Conservation (phyloP, 2,329 filamentous ascomycete genomes). For the Colletotrichum sp. region DNA sequence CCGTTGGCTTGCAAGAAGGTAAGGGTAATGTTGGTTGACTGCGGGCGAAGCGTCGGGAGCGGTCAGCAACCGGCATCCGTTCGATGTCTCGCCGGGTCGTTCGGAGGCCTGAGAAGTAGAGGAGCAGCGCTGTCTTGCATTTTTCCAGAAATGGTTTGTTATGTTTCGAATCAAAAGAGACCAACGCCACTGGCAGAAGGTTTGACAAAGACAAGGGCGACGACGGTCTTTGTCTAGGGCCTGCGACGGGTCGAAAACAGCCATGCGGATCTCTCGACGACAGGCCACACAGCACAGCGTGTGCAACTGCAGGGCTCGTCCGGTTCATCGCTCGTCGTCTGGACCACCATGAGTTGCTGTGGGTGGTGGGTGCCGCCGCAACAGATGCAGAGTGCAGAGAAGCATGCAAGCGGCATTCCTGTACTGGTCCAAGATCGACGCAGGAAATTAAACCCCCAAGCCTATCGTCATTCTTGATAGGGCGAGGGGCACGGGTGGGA, state of each 20-base stretch:
- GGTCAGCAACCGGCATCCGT: not conserved
- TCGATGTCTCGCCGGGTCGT: constrained; percentile 7
- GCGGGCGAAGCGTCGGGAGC: constrained; percentile 2
- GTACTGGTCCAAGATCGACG: constrained; percentile 15
- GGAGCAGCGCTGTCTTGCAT: not conserved
- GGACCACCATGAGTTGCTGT: not conserved
- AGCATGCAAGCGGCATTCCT: constrained; percentile 14
- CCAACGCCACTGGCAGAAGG: not conserved
- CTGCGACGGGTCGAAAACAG: constrained; percentile 15
- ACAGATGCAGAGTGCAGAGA: not conserved
- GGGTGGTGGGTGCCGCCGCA: not conserved
- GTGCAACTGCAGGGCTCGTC: not conserved
- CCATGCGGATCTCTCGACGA: not conserved
- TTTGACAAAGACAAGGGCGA: not conserved
- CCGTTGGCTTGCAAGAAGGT: not conserved
- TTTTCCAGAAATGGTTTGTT: constrained; percentile 10
- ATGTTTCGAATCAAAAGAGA: constrained; percentile 15
- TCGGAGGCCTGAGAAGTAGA: not conserved
- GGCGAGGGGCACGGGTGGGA: not conserved
- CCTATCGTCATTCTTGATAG: constrained; percentile 1
- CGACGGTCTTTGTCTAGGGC: not conserved
- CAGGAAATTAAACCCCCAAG: not conserved
- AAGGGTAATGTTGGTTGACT: not conserved
- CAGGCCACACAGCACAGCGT: not conserved
- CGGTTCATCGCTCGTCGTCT: not conserved